phyloP scores from a whole-genome alignment of 495 filamentous ascomycete genomes.

The Penicillium pancosmium region DNA sequence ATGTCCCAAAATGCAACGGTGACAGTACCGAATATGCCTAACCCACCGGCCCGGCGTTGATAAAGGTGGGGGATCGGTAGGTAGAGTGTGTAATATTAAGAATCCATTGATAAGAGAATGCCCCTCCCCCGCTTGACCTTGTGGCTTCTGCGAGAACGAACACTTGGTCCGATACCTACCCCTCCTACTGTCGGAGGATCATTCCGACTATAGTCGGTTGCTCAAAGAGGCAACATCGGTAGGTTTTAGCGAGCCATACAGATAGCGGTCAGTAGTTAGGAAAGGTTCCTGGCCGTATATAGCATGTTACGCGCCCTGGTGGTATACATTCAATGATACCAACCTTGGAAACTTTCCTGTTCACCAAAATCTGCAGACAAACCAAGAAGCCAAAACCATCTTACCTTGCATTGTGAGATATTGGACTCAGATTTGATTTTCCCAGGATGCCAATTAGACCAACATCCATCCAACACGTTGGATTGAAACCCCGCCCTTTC shows the following conservation, averaged over 20 bases:
- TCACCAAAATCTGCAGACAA: too few relatives aligned
- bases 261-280: background rate
- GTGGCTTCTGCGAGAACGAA: background rate
- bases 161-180: slow-evolving; percentile 13
- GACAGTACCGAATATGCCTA: background rate
- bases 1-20: slow-evolving; percentile 5
- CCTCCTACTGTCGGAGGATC: slow-evolving; percentile 23
- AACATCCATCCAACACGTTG: background rate
- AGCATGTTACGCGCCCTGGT: too few relatives aligned
- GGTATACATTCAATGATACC: too few relatives aligned
- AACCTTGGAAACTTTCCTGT: too few relatives aligned
- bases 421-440: background rate
- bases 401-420: too few relatives aligned
- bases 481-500: background rate
- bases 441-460: background rate
- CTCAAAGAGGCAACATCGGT: slow-evolving; percentile 11
- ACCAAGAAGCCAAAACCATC: too few relatives aligned
- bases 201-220: slow-evolving; percentile 23
- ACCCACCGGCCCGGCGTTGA: slow-evolving; percentile 6
- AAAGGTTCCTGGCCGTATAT: background rate
- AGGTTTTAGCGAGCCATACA: background rate
- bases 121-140: background rate
- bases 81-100: background rate
- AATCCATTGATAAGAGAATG: background rate
- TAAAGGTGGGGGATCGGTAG: background rate